Conservation (phyloP, 352 stramenopile genomes). For the Phytopythium litorale region DNA sequence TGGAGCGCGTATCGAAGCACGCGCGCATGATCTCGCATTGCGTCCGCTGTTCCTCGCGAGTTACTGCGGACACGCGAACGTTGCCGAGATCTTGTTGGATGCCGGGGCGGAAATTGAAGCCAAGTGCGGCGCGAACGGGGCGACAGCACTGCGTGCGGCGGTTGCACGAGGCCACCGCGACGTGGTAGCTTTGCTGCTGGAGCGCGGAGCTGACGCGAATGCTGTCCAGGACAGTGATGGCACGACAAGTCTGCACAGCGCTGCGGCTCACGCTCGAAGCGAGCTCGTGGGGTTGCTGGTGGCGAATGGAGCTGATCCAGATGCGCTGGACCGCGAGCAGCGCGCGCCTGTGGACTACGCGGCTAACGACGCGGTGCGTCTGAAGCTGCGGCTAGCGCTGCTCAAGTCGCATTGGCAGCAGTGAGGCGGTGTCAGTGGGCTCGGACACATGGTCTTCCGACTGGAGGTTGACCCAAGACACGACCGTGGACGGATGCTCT, state of each 20-base stretch:
- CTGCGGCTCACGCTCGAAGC: slow-evolving; percentile 34
- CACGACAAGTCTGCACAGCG: slow-evolving; percentile 46
- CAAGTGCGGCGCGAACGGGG: slow-evolving; percentile 34
- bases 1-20: slow-evolving; percentile 37
- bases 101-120: slow-evolving; percentile 38
- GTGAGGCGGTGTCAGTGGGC: not conserved
- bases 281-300: slow-evolving; percentile 38
- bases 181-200: slow-evolving; percentile 37
- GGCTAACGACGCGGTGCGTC: slow-evolving; percentile 34
- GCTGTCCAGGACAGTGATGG: slow-evolving; percentile 32
- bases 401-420: slow-evolving; percentile 55
- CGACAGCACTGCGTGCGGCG: slow-evolving; percentile 42
- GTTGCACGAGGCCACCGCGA: slow-evolving; percentile 30
- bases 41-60: slow-evolving; percentile 43
- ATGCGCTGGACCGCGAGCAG: slow-evolving; percentile 29
- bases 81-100: slow-evolving; percentile 37
- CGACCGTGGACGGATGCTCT: not conserved
- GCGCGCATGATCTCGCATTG: slow-evolving; percentile 31
- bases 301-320: slow-evolving; percentile 27
- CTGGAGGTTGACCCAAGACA: not conserved
- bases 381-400: slow-evolving; percentile 43
- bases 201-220: slow-evolving; percentile 35
- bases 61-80: slow-evolving; percentile 43
- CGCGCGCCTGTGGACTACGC: slow-evolving; percentile 41
- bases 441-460: not conserved